Base-by-base conservation (phyloP, 2,329 filamentous ascomycete species). In the Colletotrichum agaves region DNA sequence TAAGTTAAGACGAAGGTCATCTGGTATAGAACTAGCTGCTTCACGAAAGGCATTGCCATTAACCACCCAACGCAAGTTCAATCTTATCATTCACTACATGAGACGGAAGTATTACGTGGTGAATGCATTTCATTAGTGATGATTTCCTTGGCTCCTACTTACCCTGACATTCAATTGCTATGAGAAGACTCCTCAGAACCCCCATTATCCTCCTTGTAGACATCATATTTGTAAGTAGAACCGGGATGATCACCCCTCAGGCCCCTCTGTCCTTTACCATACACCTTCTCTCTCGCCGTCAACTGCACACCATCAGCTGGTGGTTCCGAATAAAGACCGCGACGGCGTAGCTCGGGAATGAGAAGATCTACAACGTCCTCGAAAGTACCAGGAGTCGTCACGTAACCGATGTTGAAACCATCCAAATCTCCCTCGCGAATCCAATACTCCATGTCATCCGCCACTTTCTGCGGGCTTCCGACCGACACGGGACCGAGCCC, bases 241-340 rank as follows among this genome's bases (percentile, higher is more conserved):
- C 88, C 89, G 0, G 80, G 73, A 75, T 91, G 89, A 75, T 91
- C 89, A 69, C 79, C 79, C 41, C 88, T 80, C 66, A 91, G 73
- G 13, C 82, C 79, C 5, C 76, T 81, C 74, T 90, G 88, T 0
- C 88, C 89, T 68, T 80, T 81, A 0, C 88, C 88, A 74, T 90
- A 90, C 0, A 90, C 78, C 76, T 86, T 90, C 76, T 91, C 89
- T 17, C 88, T 78, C 0, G 84, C 83, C 2, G 85, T 88, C 27
- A 85, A 69, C n/a, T 73, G 71, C 15, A 80, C 77, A 31, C 80
- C 78, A 3, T 67, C 68, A 2, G 71, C 69, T 0, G 74, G 72
- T 3, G 50, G 53, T 44, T 80, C 74, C 0, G 73, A 73, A 44
- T 79, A 79, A 2, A 77, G n/a, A 0, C 75, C 75, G 1, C 76